These are phyloP conservation scores for Amanita muscaria DNA, from an alignment of 768 basidiomycete genomes.

Conservation along the genomic window DNA sequence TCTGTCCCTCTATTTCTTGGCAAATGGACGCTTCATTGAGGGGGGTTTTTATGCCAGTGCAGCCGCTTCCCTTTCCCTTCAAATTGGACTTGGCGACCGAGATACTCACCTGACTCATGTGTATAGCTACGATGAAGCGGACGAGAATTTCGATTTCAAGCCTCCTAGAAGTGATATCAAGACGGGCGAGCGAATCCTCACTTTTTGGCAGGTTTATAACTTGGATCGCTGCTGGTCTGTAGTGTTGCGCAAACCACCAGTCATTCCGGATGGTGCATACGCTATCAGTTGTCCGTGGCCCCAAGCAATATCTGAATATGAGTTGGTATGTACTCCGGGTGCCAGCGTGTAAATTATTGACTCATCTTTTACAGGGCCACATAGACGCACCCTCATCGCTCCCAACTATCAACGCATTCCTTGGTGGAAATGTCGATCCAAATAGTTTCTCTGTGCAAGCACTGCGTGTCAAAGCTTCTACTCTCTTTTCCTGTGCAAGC, in stretches of 20 bases:
- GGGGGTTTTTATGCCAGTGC: constrained; percentile 72
- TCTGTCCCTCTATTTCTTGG: constrained; percentile 66
- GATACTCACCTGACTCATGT: constrained; percentile 25
- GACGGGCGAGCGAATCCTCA: constrained; percentile 61
- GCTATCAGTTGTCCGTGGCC: constrained; percentile 74
- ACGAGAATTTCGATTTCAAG: constrained; percentile 39
- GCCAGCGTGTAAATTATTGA: constrained; percentile 2
- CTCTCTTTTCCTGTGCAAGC: constrained; percentile 63
- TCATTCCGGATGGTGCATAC: constrained; percentile 55
- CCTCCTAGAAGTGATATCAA: constrained; percentile 50
- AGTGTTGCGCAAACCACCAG: constrained; percentile 54
- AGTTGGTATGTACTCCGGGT: constrained; percentile 37
- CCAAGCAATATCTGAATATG: constrained; percentile 62
- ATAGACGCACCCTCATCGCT: constrained; percentile 41
- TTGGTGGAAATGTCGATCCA: constrained; percentile 46
- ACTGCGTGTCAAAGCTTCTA: constrained; percentile 67
- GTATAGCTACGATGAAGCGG: constrained; percentile 22
- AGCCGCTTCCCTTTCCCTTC: constrained; percentile 64
- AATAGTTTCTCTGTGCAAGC: constrained; percentile 56
- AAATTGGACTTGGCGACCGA: constrained; percentile 57
- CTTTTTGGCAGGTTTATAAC: constrained; percentile 81
- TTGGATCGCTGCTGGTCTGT: constrained; percentile 79
- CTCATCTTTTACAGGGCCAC: constrained; percentile 40
- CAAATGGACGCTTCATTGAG: constrained; percentile 70
- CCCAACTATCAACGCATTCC: constrained; percentile 55